A percentile compares a stretch with the other conserved stretches of the same genome.
Conservation (phyloP, 371 early-diverging fungal species). For the Mucor velutinosus region DNA sequence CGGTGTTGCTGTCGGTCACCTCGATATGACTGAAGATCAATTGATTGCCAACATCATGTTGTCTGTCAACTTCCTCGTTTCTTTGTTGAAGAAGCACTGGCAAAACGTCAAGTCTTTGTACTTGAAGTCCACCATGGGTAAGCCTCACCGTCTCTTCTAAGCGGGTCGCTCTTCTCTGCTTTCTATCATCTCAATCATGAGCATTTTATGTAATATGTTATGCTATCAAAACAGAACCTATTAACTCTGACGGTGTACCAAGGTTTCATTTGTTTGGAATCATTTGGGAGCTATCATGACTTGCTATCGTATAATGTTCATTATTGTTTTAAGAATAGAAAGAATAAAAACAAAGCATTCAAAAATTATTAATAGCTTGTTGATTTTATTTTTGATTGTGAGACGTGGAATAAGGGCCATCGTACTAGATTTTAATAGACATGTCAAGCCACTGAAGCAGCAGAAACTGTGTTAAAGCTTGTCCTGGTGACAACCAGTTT, state of each 20-base stretch:
- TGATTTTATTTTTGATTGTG: too few species aligned
- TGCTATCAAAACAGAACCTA: neutral
- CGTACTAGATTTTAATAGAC: too few species aligned
- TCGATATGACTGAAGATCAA: slow-evolving; percentile 95
- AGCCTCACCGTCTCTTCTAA: slow-evolving; percentile 87
- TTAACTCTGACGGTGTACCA: slow-evolving; percentile 35
- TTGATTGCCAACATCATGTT: slow-evolving; percentile 97
- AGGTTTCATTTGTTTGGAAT: slow-evolving; percentile 30
- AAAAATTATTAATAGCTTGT: neutral
- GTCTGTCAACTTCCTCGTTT: slow-evolving; percentile 97
- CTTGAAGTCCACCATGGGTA: slow-evolving; percentile 99
- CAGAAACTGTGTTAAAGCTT: too few species aligned
- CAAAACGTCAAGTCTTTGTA: slow-evolving; percentile 98
- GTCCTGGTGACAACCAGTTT: too few species aligned
- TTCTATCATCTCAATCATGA: neutral
- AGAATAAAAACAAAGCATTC: neutral
- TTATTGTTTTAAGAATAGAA: neutral
- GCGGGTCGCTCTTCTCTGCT: neutral
- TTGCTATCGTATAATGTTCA: neutral
- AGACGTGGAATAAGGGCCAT: too few species aligned
- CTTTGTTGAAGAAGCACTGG: slow-evolving; percentile 99
- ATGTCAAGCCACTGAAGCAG: too few species aligned
- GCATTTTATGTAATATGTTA: slow-evolving; percentile 8
- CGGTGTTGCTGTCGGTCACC: slow-evolving; percentile 98
- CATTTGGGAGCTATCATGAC: slow-evolving; percentile 35